These are phyloP conservation scores for Pestalotiopsis sp. DNA, from an alignment of 2,329 filamentous ascomycete species.

Conservation along the genomic window DNA sequence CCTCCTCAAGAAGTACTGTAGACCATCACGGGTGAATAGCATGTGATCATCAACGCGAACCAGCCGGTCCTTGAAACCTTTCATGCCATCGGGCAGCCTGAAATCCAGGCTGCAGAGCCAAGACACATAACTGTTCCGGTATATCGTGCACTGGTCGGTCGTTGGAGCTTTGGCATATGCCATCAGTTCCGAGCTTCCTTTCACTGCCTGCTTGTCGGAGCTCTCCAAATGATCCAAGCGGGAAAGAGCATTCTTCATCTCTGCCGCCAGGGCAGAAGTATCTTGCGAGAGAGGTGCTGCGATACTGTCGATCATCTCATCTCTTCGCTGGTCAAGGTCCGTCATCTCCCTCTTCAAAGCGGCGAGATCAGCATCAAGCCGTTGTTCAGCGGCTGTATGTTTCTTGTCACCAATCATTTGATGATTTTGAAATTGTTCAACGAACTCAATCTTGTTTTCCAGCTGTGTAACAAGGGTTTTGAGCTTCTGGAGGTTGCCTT, in stretches of 20 bases:
- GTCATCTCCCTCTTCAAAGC: too few relatives aligned
- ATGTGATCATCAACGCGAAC: not conserved
- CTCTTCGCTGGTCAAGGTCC: too few relatives aligned
- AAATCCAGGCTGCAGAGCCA: not conserved
- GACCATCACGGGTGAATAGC: not conserved
- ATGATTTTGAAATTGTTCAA: too few relatives aligned
- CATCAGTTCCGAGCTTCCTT: not conserved
- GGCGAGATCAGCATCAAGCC: too few relatives aligned
- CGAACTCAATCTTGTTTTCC: too few relatives aligned
- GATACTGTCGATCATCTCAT: too few relatives aligned
- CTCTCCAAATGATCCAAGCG: not conserved
- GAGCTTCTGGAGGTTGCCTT: not conserved
- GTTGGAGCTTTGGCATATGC: not conserved
- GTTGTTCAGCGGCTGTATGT: too few relatives aligned
- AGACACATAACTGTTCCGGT: not conserved
- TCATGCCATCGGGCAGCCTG: not conserved
- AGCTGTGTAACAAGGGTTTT: too few relatives aligned
- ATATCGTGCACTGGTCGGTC: not conserved
- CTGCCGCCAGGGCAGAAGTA: not conserved
- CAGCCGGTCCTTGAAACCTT: not conserved
- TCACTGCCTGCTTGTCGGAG: not conserved
- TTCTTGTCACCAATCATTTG: too few relatives aligned
- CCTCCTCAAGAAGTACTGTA: not conserved
- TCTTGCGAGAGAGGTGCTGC: too few relatives aligned
- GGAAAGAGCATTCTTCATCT: too few relatives aligned